phyloP scores from a whole-genome alignment of 148 eudicot genomes.

The Oxyria digyna region DNA sequence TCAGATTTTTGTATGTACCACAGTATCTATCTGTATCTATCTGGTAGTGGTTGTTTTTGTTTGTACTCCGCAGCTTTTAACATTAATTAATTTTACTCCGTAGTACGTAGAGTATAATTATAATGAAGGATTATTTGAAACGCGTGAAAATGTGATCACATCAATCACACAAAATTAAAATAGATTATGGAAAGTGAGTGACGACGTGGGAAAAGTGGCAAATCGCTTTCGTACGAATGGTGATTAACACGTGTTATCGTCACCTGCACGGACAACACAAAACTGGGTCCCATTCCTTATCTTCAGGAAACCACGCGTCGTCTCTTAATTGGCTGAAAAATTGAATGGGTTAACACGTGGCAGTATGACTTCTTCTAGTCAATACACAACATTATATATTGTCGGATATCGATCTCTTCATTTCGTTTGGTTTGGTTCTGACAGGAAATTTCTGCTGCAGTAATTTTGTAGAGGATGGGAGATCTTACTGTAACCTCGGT shows the following conservation, averaged over 20 bases:
- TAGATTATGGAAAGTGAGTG: neutral
- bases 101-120: too few relatives aligned
- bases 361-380: too few relatives aligned
- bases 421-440: too few relatives aligned
- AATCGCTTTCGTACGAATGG: slow-evolving; percentile 2
- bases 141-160: neutral
- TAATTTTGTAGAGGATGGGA: too few relatives aligned
- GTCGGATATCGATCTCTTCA: too few relatives aligned
- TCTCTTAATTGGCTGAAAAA: neutral
- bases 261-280: neutral
- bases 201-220: slow-evolving; percentile 6
- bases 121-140: too few relatives aligned
- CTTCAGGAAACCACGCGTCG: neutral
- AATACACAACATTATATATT: too few relatives aligned
- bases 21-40: too few relatives aligned
- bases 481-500: too few relatives aligned
- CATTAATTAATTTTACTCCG: too few relatives aligned
- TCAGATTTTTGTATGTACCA: neutral
- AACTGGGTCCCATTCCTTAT: neutral
- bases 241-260: neutral
- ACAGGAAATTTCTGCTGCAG: neutral
- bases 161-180: neutral
- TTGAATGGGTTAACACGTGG: neutral
- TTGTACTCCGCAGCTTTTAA: too few relatives aligned
- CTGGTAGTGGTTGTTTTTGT: too few relatives aligned